Base-by-base conservation (phyloP, 2,329 filamentous ascomycete genomes). In the Aspergillus sp. region DNA sequence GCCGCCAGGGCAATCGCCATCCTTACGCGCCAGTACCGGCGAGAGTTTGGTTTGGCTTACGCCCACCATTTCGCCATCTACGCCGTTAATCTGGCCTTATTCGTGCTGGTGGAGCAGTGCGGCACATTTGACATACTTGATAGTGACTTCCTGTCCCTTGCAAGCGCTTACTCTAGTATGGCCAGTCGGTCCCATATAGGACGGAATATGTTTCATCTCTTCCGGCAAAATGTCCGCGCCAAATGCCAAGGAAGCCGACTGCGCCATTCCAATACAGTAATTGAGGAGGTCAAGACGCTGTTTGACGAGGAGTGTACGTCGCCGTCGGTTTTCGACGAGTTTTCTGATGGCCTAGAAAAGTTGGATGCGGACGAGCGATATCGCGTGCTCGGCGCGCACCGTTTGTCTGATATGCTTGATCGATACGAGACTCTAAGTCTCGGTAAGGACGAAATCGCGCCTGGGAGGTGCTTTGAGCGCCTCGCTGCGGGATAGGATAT, bases 1-100 rank as follows among this genome's bases (percentile, higher is more conserved):
- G 70, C 71, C 1, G 72, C 73, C 0, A 70, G 67, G 3, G 59
- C 58, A 3, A 75, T 76, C 14, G 66, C 72, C 1, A 43, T 52
- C 1, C 63, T 76, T 3, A 61, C 69, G 0, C 68, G 67, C 11
- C 62, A 71, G 0, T 69, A 75, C 31, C 65, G 70, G 12, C 65
- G 65, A 9, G 71, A 75, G 39, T 73, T 68, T 51, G 71, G 73
- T 4, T 62, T 76, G 55, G 69, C 60, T 33, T 68, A 72, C 4
- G 71, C 70, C 6, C 73, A 76, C 53, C 65, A 70, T 19, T 76
- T 75, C 45, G 69, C 72, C 12, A 63, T 76, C 57, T 76, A 75
- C 50, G 71, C 73, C 0, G 70, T 76, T 48, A 76, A 74, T 21
- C 63, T 76, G 7, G 73, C 73, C 2, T 58, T 76, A 0, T 76